A percentile compares a stretch with the other conserved stretches of the same genome.
Conservation (phyloP, 2,329 filamentous ascomycete species). For the Fusarium camptoceras region DNA sequence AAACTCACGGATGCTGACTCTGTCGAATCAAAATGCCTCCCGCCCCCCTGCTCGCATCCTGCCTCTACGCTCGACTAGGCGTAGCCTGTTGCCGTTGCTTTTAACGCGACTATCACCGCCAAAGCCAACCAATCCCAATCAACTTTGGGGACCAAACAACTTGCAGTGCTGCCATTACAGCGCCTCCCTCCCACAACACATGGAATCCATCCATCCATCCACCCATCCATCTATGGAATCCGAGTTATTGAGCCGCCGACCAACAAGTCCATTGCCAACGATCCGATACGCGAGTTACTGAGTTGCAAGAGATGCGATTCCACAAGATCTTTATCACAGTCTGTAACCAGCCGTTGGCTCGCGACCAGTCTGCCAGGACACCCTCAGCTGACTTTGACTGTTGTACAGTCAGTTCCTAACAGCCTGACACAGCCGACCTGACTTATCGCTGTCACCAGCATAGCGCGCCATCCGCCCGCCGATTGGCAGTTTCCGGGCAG, state of each 20-base stretch:
- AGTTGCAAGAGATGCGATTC: slow-evolving; percentile 16
- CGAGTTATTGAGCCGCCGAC: slow-evolving; percentile 33
- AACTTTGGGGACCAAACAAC: slow-evolving; percentile 32
- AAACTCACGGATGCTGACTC: slow-evolving; percentile 25
- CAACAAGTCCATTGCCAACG: slow-evolving; percentile 28
- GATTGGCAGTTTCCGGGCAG: slow-evolving; percentile 22
- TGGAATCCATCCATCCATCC: slow-evolving; percentile 24
- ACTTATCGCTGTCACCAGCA: slow-evolving; percentile 25
- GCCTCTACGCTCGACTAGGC: slow-evolving; percentile 33
- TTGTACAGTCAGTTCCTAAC: slow-evolving; percentile 12
- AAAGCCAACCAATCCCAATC: slow-evolving; percentile 40
- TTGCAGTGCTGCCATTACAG: slow-evolving; percentile 41
- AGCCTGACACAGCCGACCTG: slow-evolving; percentile 13
- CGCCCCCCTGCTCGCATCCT: slow-evolving; percentile 21
- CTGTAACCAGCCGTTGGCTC: slow-evolving; percentile 33
- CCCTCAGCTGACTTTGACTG: slow-evolving; percentile 10
- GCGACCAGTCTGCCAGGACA: slow-evolving; percentile 21
- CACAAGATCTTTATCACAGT: slow-evolving; percentile 26
- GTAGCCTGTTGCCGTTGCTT: slow-evolving; percentile 44
- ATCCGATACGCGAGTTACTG: slow-evolving; percentile 1
- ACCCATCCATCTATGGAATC: slow-evolving; percentile 22
- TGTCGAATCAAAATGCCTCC: slow-evolving; percentile 37
- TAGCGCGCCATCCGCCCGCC: slow-evolving; percentile 22
- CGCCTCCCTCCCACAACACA: slow-evolving; percentile 34
- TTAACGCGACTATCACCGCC: slow-evolving; percentile 42